Base-by-base conservation (phyloP, 306 rosid genomes). In the Vicia villosa region DNA sequence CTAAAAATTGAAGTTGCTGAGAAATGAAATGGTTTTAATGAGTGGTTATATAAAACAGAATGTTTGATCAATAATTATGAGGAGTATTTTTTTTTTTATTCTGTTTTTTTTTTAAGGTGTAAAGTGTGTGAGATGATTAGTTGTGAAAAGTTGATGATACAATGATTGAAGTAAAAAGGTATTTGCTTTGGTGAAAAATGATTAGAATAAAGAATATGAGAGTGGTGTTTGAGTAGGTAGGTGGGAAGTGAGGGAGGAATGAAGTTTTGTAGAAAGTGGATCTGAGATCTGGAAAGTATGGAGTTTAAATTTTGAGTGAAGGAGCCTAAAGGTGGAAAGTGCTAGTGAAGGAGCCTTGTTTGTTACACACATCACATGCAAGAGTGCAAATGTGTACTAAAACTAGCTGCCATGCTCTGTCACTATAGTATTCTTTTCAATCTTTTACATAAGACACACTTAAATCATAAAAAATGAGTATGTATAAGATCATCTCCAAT, bases 271-370 rank as follows among this genome's bases (percentile, higher is more conserved):
- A 6, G 54, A 49, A 69, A 70, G 62, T 40, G 83, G 82, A 79
- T 79, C 78, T 77, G 74, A 81, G 79, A 85, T 75, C 87, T 76
- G 65, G 52, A 72, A 77, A 68, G 32, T 30, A 75, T 30, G 55
- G 63, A 77, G 66, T 71, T 66, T 13, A 50, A 83, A 86, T 61
- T 41, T 22, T 28, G 3, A 76, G 72, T n/a, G 79, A 63, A 74
- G 74, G 75, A 68, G 62, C 51, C 54, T 60, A 12, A 45, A 63
- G 52, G 10, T 51, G 4, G 58, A 20, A 51, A 20, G 10, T 46
- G 3, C 51, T 64, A 37, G 4, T 56, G 65, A 57, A 34, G 74
- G 69, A 57, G 67, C 69, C 66, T 71, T 24, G n/a, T 24, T 20
- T 40, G 11, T 46, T 24, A 46, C 73, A 65, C 68, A 70, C 55